Base-by-base conservation (phyloP, 192 early-diverging fungal species). In the Phlyctochytrium planicorne region DNA sequence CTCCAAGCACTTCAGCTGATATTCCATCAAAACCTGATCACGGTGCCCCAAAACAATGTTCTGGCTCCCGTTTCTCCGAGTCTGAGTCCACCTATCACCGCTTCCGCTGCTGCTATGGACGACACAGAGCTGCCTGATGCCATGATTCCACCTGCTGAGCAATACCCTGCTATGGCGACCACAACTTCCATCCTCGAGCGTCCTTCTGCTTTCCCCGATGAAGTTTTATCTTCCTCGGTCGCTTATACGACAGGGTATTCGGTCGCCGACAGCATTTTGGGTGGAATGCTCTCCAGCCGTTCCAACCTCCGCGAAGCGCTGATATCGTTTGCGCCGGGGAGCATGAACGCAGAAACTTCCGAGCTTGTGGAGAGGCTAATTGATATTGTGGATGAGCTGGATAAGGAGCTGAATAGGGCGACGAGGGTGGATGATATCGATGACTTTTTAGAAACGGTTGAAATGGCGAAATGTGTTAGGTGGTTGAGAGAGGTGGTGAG, bases 321-420 rank as follows among this genome's bases (percentile, higher is more conserved):
- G 23, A 60, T 59, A 32, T 59, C 62, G 2, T 78, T 78, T 40
- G 68, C 72, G 1, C 72, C 77, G 23, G 60, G 52, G 10, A 75
- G 53, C 52, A 69, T 75, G 69, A 79, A 79, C 59, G 24, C 62
- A 25, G 78, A 79, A 73, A 79, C 78, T 2, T 65, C 70, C 14
- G 78, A 79, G 36, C 63, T 79, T 27, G 53, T 79, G 35, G 37
- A 55, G 12, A 20, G 68, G 34, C 30, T 79, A 3, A 20, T 79
- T 20, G 69, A 67, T 2, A 6, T 12, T 3, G 52, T 10, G 17
- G 55, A 40, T 0, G 71, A 72, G 12, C 25, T 59, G 0, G 60
- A 63, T 24, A 25, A 30, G 17, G 30, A 31, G 52, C 25, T 63
- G 34, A n/a, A 29, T 53, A 25, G 40, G 4, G 27, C 55, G 29